Base-by-base conservation (phyloP, 306 rosid species). In the Cyamopsis tetragonoloba region DNA sequence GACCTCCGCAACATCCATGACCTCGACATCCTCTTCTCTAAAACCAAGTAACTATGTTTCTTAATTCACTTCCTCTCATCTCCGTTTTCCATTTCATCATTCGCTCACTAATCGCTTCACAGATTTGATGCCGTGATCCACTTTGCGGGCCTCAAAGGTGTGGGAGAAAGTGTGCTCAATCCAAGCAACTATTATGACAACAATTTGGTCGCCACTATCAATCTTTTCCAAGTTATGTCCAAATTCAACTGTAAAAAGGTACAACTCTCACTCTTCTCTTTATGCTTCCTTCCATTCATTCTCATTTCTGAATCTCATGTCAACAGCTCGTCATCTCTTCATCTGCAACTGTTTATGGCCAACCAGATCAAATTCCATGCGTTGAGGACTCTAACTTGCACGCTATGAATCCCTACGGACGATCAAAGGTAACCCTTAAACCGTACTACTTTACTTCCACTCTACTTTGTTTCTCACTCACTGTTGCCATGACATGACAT, bases 61-160 rank as follows among this genome's bases (percentile, higher is more conserved):
- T 38, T 38, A 15, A 2, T 13, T 41, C n/a, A 15, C 41, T 6
- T 7, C 1, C 2, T 34, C 12, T 35, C 12, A 35, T 35, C 0
- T 7, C 12, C 2, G 0, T 8, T 7, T 1, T 8, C 2, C 12
- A 35, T 6, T 7, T 35, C n/a, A 2, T 2, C 35, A 31, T 4
- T 31, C 1, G 7, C 35, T 4, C 35, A 31, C 35, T 3, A 4
- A n/a, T n/a, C n/a, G n/a, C n/a, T n/a, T n/a, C n/a, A 0, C 78
- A 89, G 93, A 55, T 89, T 87, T 56, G 96, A 89, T 57, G 96
- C 91, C 11, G 96, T 89, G 34, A 81, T 89, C 70, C 96, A 89
- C 82, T 89, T 89, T 67, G 95, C 95, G 17, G 95, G 96, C 10
- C 85, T 89, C 4, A 87, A 89, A 69, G 95, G 86, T 49, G 96